Evolutionary conservation across 805 yeast genomes (phyloP), one percentile per base, ranked within the genome.

Genomic region (Geotrichum ghanense): DNA sequence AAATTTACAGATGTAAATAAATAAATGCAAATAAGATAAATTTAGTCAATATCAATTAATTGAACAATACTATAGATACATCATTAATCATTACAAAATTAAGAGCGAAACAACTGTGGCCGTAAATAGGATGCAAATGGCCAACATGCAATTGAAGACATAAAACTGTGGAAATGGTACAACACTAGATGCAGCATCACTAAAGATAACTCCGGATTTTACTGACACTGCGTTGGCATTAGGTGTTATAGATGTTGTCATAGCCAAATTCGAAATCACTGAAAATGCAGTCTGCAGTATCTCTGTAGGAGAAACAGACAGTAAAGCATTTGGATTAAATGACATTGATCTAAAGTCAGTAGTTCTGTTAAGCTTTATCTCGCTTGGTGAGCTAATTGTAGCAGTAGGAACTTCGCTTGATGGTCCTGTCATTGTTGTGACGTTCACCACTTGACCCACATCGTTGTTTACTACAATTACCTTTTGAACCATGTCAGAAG

Each of bases 371-470:
- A 31, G 37, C 37, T 31, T 9, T 10, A 31, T 31, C 10, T 6
- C 5, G 6, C 20, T 44, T 44, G 12, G 47, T 39, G 23, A 44
- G 17, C 42, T 27, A 23, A 21, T 43, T 14, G n/a, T 31, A 16
- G 41, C 35, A 19, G 43, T 16, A 10, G 27, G 45, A 2, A 27
- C 20, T 39, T 22, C 20, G 19, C 34, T 17, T 4, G 43, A 34
- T 10, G 23, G 12, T n/a, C 48, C 43, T 24, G 39, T 20, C 26
- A 19, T 42, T 20, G 41, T 17, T 23, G 41, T 27, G 22, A 42
- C 41, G 27, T 23, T 27, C 12, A 21, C 23, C 2, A 22, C 48
- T 7, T 14, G 17, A 21, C 9, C 21, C 14, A 22, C 25, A 3
- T 25, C 5, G 14, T 41, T 3, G 20, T 40, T 25, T 14, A 34